Evolutionary conservation across 2,329 filamentous ascomycete genomes (phyloP), one percentile per base, ranked within the genome.

Genomic region (Pseudopithomyces chartarum): DNA sequence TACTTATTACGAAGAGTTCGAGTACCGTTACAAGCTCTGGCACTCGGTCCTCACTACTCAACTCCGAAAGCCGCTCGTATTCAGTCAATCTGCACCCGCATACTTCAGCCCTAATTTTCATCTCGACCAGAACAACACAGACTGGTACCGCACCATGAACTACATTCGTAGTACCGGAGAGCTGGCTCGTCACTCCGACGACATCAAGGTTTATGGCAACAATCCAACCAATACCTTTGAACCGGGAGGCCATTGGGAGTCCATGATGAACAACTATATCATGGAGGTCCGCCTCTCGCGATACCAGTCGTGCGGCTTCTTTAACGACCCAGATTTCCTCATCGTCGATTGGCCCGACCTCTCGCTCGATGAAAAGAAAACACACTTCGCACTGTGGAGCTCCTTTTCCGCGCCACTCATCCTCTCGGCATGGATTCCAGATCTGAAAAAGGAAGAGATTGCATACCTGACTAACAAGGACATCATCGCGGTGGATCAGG

Each of bases 251-350:
- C 76, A 77, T 5, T 83, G 81, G 81, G 73, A 78, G 32, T 81
- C 79, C 56, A 76, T 83, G 54, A 76, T 80, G 73, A 74, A 73
- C 58, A 83, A 83, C 59, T 82, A 82, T 55, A 73, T 73, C 34
- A 78, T 77, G 55, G 68, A 81, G 49, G 70, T 76, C 6, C 72
- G 76, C n/a, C 64, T 81, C 1, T 73, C 76, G 13, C 74, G 79
- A 36, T 77, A 71, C 65, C 76, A 77, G 62, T 65, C 63, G 26
- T 71, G 72, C 22, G 73, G 74, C 7, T 78, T 70, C 59, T 73
- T 73, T 64, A 77, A 77, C 52, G 75, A 78, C 55, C 74, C 75
- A 3, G 75, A 78, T 54, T 77, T 77, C 45, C 62, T 78, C 46
- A 77, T 73, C 48, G 64, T 70, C 12, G 75, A 77, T 45, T 75